Evolutionary conservation across 805 yeast genomes (phyloP), one percentile per base, ranked within the genome.

Genomic region (Torulaspora maleeae): DNA sequence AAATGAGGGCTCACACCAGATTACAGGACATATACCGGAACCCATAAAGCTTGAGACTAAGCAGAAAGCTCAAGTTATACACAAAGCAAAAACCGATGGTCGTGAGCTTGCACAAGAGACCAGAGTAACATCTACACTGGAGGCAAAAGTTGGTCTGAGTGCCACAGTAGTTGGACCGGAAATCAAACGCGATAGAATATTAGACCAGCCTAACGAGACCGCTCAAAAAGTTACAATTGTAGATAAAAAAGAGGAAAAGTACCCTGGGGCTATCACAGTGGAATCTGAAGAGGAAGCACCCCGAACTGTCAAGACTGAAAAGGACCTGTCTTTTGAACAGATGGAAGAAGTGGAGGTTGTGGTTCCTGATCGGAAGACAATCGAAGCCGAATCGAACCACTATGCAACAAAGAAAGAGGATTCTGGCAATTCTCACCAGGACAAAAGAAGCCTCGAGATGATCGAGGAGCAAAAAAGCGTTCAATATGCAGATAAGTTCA

Each of bases 401-500:
- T 4, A 2, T 15, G 35, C 20, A 8, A 22, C 35, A 20, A 27
- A 27, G 17, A 34, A 24, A 16, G 36, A 30, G 22, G 27, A 6
- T 9, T 28, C 22, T 12, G 7, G n/a, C 6, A 40, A 24, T 15
- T 16, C 12, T 15, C n/a, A 16, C 20, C 32, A 16, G 11, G 44
- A 42, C 12, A 35, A 33, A 7, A 17, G 27, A 20, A 49, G 53
- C 30, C 12, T 47, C 13, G 51, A 47, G 34, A 42, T 51, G n/a
- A 34, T 48, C 10, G 41, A 39, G 15, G 52, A 49, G 28, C 38
- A 38, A 15, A 16, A 38, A 19, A 43, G 47, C 29, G 45, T 45
- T 1, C 43, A 37, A 20, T 53, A 48, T 43, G 58, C 63, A n/a
- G 55, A 58, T 28, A 60, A 58, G 41, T 55, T 67, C 24, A 52